Percentiles rank a stretch among this genome's conserved stretches.
These are phyloP conservation scores for Aureobasidium pullulans DNA, from an alignment of 2,329 filamentous ascomycete genomes.

Conservation along the genomic window DNA sequence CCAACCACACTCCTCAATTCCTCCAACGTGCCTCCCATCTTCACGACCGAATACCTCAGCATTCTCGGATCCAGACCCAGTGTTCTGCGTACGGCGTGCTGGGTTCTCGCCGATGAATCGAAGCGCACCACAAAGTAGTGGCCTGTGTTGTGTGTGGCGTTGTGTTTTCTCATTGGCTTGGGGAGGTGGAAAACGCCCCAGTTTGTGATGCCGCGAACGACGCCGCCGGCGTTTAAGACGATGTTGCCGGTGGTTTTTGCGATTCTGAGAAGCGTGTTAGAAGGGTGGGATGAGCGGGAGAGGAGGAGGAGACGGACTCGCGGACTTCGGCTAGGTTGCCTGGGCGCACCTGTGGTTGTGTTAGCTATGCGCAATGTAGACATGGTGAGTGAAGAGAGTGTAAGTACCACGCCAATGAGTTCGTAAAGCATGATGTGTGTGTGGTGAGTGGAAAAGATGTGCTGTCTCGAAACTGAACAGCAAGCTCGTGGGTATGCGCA, in stretches of 20 bases:
- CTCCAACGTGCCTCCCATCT: conserved; percentile 63
- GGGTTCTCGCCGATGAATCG: conserved; percentile 66
- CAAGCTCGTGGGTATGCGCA: not conserved
- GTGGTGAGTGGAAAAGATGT: not conserved
- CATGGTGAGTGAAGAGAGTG: not conserved
- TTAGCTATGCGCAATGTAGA: conserved; percentile 19
- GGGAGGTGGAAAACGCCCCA: conserved; percentile 92
- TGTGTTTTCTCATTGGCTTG: conserved; percentile 68
- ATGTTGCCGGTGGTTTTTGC: conserved; percentile 76
- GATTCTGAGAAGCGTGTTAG: conserved; percentile 53
- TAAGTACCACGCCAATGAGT: conserved; percentile 81
- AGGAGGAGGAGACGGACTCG: conserved; percentile 58
- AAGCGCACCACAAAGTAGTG: conserved; percentile 99
- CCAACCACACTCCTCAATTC: conserved; percentile 53
- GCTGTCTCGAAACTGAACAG: not conserved
- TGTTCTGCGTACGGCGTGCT: conserved; percentile 66
- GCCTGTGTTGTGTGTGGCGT: conserved; percentile 73
- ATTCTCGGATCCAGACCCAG: conserved; percentile 82
- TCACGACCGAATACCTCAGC: conserved; percentile 80
- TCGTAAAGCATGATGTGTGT: conserved; percentile 79
- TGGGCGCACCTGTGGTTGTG: conserved; percentile 66
- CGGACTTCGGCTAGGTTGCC: conserved; percentile 85
- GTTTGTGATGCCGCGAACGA: conserved; percentile 86
- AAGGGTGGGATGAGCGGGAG: conserved; percentile 10
- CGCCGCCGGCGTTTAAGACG: conserved; percentile 75